These are phyloP conservation scores for Podospora comata DNA, from an alignment of 495 filamentous ascomycete species.

Conservation along the genomic window DNA sequence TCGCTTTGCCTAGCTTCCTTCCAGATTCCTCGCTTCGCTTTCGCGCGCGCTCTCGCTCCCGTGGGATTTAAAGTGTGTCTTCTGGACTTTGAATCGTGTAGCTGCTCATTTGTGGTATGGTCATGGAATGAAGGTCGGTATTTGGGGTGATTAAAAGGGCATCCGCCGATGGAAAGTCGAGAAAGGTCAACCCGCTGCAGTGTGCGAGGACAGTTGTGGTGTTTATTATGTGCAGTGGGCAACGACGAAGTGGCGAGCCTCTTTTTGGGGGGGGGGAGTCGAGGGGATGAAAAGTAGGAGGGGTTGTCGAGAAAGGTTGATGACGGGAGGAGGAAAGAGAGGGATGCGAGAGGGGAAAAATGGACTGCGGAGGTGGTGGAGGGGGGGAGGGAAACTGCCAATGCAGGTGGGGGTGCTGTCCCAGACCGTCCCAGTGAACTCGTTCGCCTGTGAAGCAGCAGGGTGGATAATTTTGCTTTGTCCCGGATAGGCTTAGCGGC, in stretches of 20 bases:
- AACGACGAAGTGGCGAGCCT: no score
- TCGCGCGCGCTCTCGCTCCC: conserved; percentile 49
- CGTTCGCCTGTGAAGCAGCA: conserved; percentile 14
- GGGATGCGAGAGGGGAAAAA: conserved; percentile 34
- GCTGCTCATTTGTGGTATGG: conserved; percentile 58
- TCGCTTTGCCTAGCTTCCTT: conserved; percentile 37
- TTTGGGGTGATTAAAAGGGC: conserved; percentile 25
- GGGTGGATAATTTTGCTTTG: conserved; percentile 31
- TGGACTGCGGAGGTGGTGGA: conserved; percentile 27
- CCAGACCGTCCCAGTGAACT: conserved; percentile 19
- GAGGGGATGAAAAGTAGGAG: conserved; percentile 26
- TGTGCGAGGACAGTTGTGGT: conserved; percentile 27
- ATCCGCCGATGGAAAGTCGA: conserved; percentile 24
- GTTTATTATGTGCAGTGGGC: conserved; percentile 4
- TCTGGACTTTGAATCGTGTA: conserved; percentile 45
- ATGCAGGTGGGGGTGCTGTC: conserved; percentile 28
- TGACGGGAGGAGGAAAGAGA: conserved; percentile 27
- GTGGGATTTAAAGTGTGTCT: conserved; percentile 62
- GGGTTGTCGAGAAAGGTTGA: conserved; percentile 34
- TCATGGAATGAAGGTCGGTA: conserved; percentile 45
- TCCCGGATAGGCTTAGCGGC: conserved; percentile 22
- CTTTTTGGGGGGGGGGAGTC: conserved; percentile 3
- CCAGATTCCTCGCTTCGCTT: conserved; percentile 34
- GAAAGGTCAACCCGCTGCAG: conserved; percentile 25
- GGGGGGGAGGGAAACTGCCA: conserved; percentile 24